Evolutionary conservation across 805 yeast species (phyloP), one percentile per base, ranked within the genome.

Genomic region (Yarrowia osloensis): DNA sequence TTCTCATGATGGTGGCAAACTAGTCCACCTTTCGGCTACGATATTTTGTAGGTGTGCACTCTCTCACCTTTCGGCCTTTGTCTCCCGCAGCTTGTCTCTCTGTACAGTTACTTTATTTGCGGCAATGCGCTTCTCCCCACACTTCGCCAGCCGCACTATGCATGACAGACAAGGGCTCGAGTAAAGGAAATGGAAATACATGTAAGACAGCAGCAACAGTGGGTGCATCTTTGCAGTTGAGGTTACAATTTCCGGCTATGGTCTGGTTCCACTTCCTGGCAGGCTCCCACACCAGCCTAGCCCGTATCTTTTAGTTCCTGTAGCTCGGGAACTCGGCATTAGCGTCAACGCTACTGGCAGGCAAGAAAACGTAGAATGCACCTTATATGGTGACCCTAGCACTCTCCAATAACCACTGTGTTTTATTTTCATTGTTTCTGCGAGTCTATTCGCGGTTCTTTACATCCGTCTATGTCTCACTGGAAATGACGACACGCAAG

Each of bases 121-220:
- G 57, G 57, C 21, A 33, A 50, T 50, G 57, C 57, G 29, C 12
- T 15, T 33, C 57, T 33, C 57, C 57, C 57, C 57, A 50, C 57
- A 50, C 57, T 50, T 50, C 19, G 40, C 19, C 40, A 50, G 57
- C 57, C 57, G 57, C 40, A 50, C 57, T 9, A 26, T 46, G 52
- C 52, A 33, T 31, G 29, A 2, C 33, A 4, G 26, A 50, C 40
- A 50, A 50, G 40, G 40, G 24, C 13, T 19, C 57, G 37, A 31
- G 28, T 17, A 50, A 50, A 33, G 40, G 57, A 4, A 21, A 50
- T 50, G 40, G 28, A 33, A n/a, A 50, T 31, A 50, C 57, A 50
- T 4, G 21, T 31, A 42, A 50, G 40, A 50, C 55, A 50, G 12
- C 12, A 29, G 55, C 28, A 21, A 50, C n/a, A 28, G 13, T 1